Conservation (phyloP, 23 red algal genomes). For the Gracilariopsis chorda region DNA sequence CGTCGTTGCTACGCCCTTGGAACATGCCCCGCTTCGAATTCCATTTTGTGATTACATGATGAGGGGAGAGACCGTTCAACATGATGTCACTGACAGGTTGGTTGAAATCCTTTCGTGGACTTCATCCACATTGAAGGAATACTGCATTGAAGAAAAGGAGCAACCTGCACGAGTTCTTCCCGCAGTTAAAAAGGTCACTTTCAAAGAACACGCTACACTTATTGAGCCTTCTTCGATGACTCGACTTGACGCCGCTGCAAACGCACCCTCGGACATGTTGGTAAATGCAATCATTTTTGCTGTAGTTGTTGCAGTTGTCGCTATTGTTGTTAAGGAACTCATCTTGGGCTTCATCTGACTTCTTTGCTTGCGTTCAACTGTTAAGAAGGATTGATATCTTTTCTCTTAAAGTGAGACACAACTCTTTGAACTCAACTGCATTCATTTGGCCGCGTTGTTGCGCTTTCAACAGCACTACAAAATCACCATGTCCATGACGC, state of each 20-base stretch:
- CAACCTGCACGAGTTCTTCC: not conserved
- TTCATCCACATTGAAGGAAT: not conserved
- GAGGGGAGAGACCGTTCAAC: not conserved
- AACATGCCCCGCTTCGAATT: not conserved
- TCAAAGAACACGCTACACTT: not conserved
- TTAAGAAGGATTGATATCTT: not conserved
- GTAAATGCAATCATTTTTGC: not conserved
- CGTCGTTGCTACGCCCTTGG: not conserved
- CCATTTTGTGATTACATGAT: conserved; percentile 40
- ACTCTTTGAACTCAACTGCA: not conserved
- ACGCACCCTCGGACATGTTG: not conserved
- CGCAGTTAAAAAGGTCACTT: not conserved
- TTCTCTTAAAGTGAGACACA: not conserved
- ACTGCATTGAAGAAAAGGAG: not conserved
- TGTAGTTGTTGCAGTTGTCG: not conserved
- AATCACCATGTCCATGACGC: not conserved
- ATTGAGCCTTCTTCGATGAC: not conserved
- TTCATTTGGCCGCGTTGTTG: not conserved
- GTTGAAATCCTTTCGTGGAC: conserved; percentile 29
- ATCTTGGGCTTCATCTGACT: not conserved
- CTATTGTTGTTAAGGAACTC: conserved; percentile 19
- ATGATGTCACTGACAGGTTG: conserved; percentile 12
- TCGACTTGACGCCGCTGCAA: not conserved
- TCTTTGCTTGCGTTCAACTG: not conserved
- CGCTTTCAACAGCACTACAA: not conserved